phyloP scores from a whole-genome alignment of 768 basidiomycete genomes.

The Mycena latifolia region DNA sequence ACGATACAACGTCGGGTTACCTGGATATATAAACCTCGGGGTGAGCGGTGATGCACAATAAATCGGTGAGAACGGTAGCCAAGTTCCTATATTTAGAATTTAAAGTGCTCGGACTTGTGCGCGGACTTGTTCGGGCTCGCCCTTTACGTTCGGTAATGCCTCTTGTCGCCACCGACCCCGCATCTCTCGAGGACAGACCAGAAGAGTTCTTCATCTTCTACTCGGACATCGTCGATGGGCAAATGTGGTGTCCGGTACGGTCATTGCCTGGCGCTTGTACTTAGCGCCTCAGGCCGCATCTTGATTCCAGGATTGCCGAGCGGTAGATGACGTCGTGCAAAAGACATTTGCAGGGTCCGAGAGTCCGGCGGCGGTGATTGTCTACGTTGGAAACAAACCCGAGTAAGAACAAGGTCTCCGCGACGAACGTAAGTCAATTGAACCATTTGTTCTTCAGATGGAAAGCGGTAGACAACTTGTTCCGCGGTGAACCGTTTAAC shows the following conservation, averaged over 20 bases:
- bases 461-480: conserved; percentile 70
- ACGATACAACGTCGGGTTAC: too few relatives aligned
- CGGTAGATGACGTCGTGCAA: conserved; percentile 67
- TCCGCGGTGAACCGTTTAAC: conserved; percentile 74
- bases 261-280: not conserved
- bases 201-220: conserved; percentile 78
- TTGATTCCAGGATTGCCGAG: conserved; percentile 69
- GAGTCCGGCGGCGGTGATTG: conserved; percentile 67
- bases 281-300: conserved; percentile 4
- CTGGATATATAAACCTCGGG: too few relatives aligned
- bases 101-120: too few relatives aligned
- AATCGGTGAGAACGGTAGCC: too few relatives aligned
- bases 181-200: conserved; percentile 53
- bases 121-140: too few relatives aligned
- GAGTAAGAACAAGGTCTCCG: conserved; percentile 60
- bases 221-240: conserved; percentile 71
- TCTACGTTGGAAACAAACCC: conserved; percentile 75
- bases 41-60: too few relatives aligned
- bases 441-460: conserved; percentile 67
- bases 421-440: conserved; percentile 6
- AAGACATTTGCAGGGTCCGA: conserved; percentile 59
- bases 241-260: conserved; percentile 78
- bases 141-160: conserved; percentile 37
- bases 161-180: conserved; percentile 51
- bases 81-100: too few relatives aligned